Evolutionary conservation across 495 filamentous ascomycete genomes (phyloP), one percentile per base, ranked within the genome.

Genomic region (Lineolata rhizophorae): DNA sequence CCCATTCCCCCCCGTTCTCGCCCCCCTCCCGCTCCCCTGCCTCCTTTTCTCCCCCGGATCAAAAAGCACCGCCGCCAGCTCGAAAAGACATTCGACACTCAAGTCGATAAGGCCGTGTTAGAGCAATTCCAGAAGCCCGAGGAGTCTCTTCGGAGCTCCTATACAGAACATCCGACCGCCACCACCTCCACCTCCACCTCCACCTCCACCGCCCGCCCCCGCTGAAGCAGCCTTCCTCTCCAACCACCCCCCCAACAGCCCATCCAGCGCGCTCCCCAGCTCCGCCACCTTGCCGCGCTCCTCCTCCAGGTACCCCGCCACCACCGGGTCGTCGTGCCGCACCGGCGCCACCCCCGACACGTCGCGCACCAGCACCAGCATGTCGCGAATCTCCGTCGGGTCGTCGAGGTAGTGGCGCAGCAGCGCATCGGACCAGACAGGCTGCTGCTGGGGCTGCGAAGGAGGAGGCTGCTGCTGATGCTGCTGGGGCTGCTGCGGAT

Each of bases 321-420:
- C 80, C 17, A 92, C 61, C 1, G 85, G 83, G 56, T 95, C 82
- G 29, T 91, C 78, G 19, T 67, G 64, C 0, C 70, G 66, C 8
- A 74, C 72, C 19, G 79, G 76, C 31, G 67, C 63, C 20, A 83
- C 68, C 35, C 76, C 75, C 15, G 67, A 75, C 52, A 79, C 87
- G 51, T 94, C 83, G 46, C 91, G 78, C 18, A 97, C 81, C 29
- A 97, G 74, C 5, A 84, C 62, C 32, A 94, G 65, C 47, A 95
- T 60, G 47, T 97, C 87, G 27, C 78, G 68, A 41, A 97, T 77
- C 37, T 93, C 83, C n/a, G 65, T 73, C 27, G 76, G 76, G 43
- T 87, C 82, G 38, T 95, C 85, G 41, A 95, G 71, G 54, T 92
- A 97, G 13, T 77, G 72, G 29, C 80, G 67, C 21, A 97, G 62